Evolutionary conservation across 2,329 filamentous ascomycete species (phyloP).

Genomic region (Aspergillus fijiensis): DNA sequence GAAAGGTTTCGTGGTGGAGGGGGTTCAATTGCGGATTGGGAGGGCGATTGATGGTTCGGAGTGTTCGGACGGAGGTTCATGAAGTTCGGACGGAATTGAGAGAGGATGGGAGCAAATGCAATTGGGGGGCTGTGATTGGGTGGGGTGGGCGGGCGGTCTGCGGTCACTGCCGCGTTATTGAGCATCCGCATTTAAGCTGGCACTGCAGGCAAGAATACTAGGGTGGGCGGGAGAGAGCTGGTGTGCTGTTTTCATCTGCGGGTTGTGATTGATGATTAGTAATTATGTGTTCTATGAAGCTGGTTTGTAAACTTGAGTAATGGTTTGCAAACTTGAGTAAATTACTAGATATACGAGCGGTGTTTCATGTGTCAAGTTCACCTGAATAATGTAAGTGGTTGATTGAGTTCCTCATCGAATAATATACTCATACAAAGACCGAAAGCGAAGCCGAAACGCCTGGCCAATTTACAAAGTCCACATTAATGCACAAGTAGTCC

Average conservation of each 20-base stretch:
- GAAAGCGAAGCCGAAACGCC: conserved; percentile 3
- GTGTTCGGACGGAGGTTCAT: not conserved
- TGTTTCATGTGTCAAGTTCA: no score
- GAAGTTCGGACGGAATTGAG: not conserved
- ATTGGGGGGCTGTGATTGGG: conserved; percentile 32
- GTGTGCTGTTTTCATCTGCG: not conserved
- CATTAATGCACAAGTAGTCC: not conserved
- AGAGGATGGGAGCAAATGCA: conserved; percentile 8
- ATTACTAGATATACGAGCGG: no score
- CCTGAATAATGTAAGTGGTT: not conserved
- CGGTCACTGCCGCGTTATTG: no score
- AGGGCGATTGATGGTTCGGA: not conserved
- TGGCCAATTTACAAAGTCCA: conserved; percentile 6
- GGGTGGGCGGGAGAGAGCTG: not conserved
- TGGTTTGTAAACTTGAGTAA: not conserved
- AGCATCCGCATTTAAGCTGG: no score
- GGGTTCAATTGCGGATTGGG: not conserved
- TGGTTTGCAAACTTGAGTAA: not conserved
- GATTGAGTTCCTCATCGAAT: not conserved
- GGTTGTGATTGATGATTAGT: not conserved
- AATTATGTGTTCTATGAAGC: not conserved
- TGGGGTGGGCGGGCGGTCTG: conserved; percentile 22
- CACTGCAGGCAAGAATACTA: not conserved
- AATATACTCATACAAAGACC: not conserved
- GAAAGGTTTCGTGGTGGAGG: not conserved